Base-by-base conservation (phyloP, 805 yeast genomes). In the Candida lessepsii region DNA sequence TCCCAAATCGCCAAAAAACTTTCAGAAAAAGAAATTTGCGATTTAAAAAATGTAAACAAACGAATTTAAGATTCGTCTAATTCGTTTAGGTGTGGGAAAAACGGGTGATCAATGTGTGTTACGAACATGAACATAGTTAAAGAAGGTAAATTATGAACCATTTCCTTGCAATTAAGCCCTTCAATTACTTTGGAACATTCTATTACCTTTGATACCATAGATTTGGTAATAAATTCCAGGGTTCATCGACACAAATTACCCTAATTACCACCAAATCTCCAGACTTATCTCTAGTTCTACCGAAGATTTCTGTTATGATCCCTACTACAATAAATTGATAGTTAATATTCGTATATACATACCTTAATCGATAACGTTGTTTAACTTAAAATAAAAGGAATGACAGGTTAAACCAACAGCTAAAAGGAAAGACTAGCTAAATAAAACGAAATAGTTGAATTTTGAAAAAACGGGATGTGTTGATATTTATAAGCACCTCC, bases 321-420 rank as follows among this genome's bases (percentile, higher is more conserved):
- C 35, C 35, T 29, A 35, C 27, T 29, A 29, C 9, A 29, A 31
- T 7, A 13, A 18, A 3, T 35, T 8, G 15, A 39, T 42, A 6
- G 9, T 7, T 20, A 7, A 44, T 39, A 37, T 44, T 40, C 35
- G n/a, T 9, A 21, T 24, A 27, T 30, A 30, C 16, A 32, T 32
- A 32, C 25, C 24, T 31, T 21, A 31, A 17, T 19, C 5, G 14
- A 21, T 11, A 15, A 15, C 4, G 31, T 32, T 32, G 35, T 20
- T 23, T 35, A 37, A 28, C 30, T 26, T 29, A 30, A 35, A 31
- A 19, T 24, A 21, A 40, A 47, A 47, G 50, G 50, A 47, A 47
- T 32, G 51, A 47, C 51, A 47, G 51, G 51, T 47, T 47, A 47
- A 47, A 47, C 51, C 51, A 41, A 32, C 35, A 32, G 15, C 14